Evolutionary conservation across 352 stramenopile genomes (phyloP).

Genomic region (Pythium aristosporum): DNA sequence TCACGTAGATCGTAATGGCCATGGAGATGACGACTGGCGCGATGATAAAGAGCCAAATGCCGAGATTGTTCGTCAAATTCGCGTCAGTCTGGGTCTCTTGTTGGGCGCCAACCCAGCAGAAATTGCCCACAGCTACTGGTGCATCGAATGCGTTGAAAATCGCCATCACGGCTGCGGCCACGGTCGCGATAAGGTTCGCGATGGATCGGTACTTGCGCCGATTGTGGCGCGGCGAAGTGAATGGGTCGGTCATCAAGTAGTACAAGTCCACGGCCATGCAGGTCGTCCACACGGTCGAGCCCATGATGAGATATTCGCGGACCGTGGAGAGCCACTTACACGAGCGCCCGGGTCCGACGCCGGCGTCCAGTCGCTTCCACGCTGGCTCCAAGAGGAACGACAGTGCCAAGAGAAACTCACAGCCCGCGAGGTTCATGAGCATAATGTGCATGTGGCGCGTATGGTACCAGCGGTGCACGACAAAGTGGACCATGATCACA

Average conservation of each 20-base stretch:
- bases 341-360: slow-evolving; percentile 35
- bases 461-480: slow-evolving; percentile 53
- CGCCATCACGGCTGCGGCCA: slow-evolving; percentile 47
- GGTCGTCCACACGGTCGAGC: slow-evolving; percentile 62
- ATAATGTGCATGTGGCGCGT: slow-evolving; percentile 68
- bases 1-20: slow-evolving; percentile 64
- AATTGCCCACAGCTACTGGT: slow-evolving; percentile 58
- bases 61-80: slow-evolving; percentile 28
- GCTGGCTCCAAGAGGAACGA: slow-evolving; percentile 69
- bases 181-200: slow-evolving; percentile 37
- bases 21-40: slow-evolving; percentile 51
- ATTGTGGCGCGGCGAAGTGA: slow-evolving; percentile 73
- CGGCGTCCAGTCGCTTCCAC: slow-evolving; percentile 43
- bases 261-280: slow-evolving; percentile 76
- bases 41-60: slow-evolving; percentile 75
- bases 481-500: slow-evolving; percentile 48
- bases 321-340: slow-evolving; percentile 65
- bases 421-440: slow-evolving; percentile 60
- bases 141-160: slow-evolving; percentile 54
- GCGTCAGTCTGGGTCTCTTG: slow-evolving; percentile 37
- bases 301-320: slow-evolving; percentile 77
- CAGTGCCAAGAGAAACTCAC: slow-evolving; percentile 60
- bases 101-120: slow-evolving; percentile 71
- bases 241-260: slow-evolving; percentile 77
- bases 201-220: slow-evolving; percentile 65